Evolutionary conservation across 306 rosid genomes (phyloP), one percentile per base, ranked within the genome.

Genomic region (Psophocarpus tetragonolobus): DNA sequence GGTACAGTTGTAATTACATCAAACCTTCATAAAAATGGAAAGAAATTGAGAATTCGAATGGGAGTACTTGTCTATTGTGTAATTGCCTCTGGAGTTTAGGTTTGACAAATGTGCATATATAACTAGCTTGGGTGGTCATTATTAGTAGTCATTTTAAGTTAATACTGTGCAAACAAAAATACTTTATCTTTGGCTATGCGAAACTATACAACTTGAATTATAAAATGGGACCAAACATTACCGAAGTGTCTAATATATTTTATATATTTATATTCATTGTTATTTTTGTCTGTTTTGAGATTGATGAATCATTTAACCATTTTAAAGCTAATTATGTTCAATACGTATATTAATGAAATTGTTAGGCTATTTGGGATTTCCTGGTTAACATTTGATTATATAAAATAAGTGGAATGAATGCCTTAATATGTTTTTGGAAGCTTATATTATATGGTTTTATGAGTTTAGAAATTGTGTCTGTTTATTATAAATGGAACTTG

Each of bases 1-100:
- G 80, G 77, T 68, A 58, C 38, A 76, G 65, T 76, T 80, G 80
- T 77, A 66, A 71, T 54, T 77, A 81, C 54, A 68, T 73, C 45
- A 48, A 67, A 77, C 39, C 78, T 73, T 63, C 80, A 76, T 66
- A 54, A 65, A 76, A 77, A 60, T 71, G 82, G 65, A 51, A 21
- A 62, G 79, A 64, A 63, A 64, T 77, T 71, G 68, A 77, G 62
- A 70, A 41, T 82, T 29, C 29, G 20, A 69, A 41, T 71, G 27
- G 36, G 20, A 53, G 71, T 63, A 48, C 63, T 56, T 48, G 74
- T 32, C 32, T 53, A 29, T 12, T 71, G 24, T 74, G 54, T 76
- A 27, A n/a, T 62, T 74, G 20, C 47, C 9, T 81, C 67, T 7
- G 4, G 58, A 66, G 18, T n/a, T 73, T 54, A 54, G 75, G 61